phyloP scores from a whole-genome alignment of 179 eudicot genomes.

The Drosera spatulata region DNA sequence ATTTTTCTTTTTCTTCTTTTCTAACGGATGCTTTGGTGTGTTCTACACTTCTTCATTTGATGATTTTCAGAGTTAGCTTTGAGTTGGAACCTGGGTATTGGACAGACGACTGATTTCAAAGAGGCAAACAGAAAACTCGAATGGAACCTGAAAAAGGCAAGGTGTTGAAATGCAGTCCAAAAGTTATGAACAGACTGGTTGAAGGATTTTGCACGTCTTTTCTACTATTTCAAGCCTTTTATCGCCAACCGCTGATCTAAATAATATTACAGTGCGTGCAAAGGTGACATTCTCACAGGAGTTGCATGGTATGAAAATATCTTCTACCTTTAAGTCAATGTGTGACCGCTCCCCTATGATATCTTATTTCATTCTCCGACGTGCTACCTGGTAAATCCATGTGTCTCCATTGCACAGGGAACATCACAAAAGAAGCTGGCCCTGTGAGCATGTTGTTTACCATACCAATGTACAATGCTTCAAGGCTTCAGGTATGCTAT shows the following conservation, averaged over 20 bases:
- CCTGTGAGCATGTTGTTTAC: conserved; percentile 97
- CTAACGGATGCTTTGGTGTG: neutral
- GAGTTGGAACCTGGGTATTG: conserved; percentile 86
- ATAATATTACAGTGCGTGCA: conserved; percentile 58
- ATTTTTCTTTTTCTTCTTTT: neutral
- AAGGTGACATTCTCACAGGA: conserved; percentile 89
- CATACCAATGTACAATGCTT: conserved; percentile 92
- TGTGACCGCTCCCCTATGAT: neutral
- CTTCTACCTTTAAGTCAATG: neutral
- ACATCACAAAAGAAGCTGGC: conserved; percentile 93
- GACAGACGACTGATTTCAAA: conserved; percentile 81
- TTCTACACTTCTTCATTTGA: neutral
- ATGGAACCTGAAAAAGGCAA: conserved; percentile 72
- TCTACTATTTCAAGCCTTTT: neutral
- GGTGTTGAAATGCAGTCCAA: too few species aligned
- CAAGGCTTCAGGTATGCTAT: conserved; percentile 73
- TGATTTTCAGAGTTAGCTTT: conserved; percentile 58
- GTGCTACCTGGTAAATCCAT: neutral
- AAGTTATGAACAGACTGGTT: neutral
- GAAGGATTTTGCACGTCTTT: neutral
- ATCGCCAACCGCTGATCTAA: conserved; percentile 12
- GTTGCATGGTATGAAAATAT: conserved; percentile 51
- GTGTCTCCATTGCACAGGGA: conserved; percentile 31
- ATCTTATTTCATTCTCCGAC: conserved; percentile 1
- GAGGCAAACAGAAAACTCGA: conserved; percentile 82